A percentile compares a stretch with the other conserved stretches of the same genome.
Conservation (phyloP, 1,284 basidiomycete species). For the Puccinia triticina region DNA sequence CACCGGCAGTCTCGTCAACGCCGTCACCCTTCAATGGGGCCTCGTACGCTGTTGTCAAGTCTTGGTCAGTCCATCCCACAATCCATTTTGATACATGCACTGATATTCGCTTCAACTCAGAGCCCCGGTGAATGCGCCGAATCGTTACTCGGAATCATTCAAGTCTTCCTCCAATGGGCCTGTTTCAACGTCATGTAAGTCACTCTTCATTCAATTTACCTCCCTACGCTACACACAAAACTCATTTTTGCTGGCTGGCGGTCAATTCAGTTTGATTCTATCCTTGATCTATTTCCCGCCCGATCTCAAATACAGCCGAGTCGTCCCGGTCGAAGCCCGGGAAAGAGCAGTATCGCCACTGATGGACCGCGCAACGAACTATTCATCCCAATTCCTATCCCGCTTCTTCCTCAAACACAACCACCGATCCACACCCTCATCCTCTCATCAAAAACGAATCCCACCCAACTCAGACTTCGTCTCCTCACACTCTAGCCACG, state of each 20-base stretch:
- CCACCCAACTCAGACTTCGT: neutral
- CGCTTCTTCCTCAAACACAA: constrained; percentile 41
- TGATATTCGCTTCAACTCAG: no score
- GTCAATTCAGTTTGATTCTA: constrained; percentile 71
- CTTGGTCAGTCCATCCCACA: constrained; percentile 66
- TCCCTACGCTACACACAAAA: constrained; percentile 22
- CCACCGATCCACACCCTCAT: constrained; percentile 1
- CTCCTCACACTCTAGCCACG: constrained; percentile 5
- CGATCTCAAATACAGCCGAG: constrained; percentile 42
- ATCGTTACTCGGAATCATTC: constrained; percentile 78
- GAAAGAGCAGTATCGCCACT: constrained; percentile 16
- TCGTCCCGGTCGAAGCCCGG: constrained; percentile 37
- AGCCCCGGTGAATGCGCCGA: constrained; percentile 75
- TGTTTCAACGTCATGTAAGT: constrained; percentile 82
- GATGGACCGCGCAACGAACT: constrained; percentile 34
- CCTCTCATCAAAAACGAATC: neutral
- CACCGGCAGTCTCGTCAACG: constrained; percentile 61
- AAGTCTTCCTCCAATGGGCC: constrained; percentile 81
- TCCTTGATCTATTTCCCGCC: constrained; percentile 78
- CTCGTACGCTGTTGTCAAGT: constrained; percentile 78
- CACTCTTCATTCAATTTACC: neutral
- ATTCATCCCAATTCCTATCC: constrained; percentile 48
- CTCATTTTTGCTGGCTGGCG: constrained; percentile 1
- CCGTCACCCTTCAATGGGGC: constrained; percentile 82
- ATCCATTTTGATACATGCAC: no score